Conservation (phyloP, 2,329 filamentous ascomycete genomes). For the Cladosporium austrohemisphaericum region DNA sequence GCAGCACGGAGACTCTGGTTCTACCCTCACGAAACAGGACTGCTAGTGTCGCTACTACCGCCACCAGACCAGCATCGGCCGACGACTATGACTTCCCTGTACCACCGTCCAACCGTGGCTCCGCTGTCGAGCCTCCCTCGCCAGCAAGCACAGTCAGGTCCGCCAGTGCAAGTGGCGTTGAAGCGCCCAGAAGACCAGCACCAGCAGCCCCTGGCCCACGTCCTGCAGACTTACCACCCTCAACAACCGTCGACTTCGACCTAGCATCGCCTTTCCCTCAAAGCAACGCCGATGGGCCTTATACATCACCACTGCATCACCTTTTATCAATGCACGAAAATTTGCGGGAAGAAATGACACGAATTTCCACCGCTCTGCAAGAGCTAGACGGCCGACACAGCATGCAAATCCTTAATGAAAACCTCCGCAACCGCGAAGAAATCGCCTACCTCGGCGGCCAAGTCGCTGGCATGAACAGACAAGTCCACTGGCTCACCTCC, state of each 20-base stretch:
- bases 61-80: not conserved
- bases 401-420: conserved; percentile 63
- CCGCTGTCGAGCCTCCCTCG: not conserved
- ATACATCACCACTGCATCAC: conserved; percentile 52
- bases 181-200: conserved; percentile 14
- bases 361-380: conserved; percentile 52
- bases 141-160: not conserved
- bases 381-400: conserved; percentile 59
- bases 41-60: conserved; percentile 1
- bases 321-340: conserved; percentile 59
- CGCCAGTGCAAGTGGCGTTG: not conserved
- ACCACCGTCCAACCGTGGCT: conserved; percentile 12
- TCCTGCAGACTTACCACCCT: conserved; percentile 23
- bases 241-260: conserved; percentile 28
- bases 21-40: not conserved
- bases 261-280: conserved; percentile 26
- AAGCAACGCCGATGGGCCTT: conserved; percentile 32
- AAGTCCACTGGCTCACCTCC: conserved; percentile 61
- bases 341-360: conserved; percentile 56
- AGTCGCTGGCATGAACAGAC: conserved; percentile 56
- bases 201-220: conserved; percentile 21
- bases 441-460: conserved; percentile 59
- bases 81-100: conserved; percentile 14
- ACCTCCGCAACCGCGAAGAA: conserved; percentile 58
- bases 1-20: conserved; percentile 18